Evolutionary conservation across 805 yeast species (phyloP).

Genomic region (Suhomyces kilbournensis): DNA sequence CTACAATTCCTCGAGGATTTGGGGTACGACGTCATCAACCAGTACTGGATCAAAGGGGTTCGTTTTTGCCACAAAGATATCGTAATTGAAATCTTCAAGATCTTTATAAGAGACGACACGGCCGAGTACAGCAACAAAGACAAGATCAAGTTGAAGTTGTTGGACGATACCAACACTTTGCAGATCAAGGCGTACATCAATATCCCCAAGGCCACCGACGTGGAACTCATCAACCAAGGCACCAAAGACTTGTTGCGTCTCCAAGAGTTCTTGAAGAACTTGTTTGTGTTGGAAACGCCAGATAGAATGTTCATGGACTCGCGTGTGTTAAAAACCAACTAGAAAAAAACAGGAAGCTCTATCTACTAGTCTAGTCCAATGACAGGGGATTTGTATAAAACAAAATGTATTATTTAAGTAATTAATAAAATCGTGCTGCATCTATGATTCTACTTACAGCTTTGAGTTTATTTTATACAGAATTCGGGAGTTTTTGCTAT

Average conservation of each 20-base stretch:
- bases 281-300: conserved; percentile 68
- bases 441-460: too few relatives aligned
- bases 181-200: conserved; percentile 68
- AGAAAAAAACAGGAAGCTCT: neutral
- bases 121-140: conserved; percentile 13
- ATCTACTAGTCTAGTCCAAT: too few relatives aligned
- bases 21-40: conserved; percentile 66
- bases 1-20: conserved; percentile 52
- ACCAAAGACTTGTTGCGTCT: conserved; percentile 58
- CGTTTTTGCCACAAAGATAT: conserved; percentile 60
- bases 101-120: conserved; percentile 38
- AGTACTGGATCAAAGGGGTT: conserved; percentile 59
- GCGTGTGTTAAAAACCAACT: conserved; percentile 37
- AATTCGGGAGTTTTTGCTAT: too few relatives aligned
- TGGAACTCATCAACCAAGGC: conserved; percentile 66
- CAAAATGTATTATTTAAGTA: too few relatives aligned
- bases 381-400: too few relatives aligned
- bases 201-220: conserved; percentile 68
- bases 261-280: conserved; percentile 64
- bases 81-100: conserved; percentile 56
- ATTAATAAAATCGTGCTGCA: too few relatives aligned
- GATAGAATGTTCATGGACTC: conserved; percentile 82
- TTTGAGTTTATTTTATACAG: too few relatives aligned
- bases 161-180: conserved; percentile 55
- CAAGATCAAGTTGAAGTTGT: conserved; percentile 31